These are phyloP conservation scores for Mycosphaerella sp. DNA, from an alignment of 2,329 filamentous ascomycete species.

Conservation along the genomic window DNA sequence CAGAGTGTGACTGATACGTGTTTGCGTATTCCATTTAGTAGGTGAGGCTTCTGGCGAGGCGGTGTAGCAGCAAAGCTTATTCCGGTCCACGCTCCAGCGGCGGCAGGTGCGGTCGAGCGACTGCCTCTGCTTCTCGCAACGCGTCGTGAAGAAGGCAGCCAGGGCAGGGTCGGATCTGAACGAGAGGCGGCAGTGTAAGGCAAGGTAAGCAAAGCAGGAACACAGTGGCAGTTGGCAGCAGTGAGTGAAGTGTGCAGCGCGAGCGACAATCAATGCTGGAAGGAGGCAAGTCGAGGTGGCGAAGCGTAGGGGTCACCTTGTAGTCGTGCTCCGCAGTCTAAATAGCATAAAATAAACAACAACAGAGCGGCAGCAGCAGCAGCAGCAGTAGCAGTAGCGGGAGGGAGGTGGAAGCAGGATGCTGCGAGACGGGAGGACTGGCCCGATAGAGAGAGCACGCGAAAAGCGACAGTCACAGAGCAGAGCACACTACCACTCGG, in stretches of 20 bases:
- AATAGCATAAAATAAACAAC: not conserved
- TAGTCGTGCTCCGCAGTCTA: slow-evolving; percentile 14
- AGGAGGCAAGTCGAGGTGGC: slow-evolving; percentile 22
- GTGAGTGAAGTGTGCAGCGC: not conserved
- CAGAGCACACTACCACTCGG: slow-evolving; percentile 1
- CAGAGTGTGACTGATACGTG: slow-evolving; percentile 22
- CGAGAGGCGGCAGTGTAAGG: slow-evolving; percentile 6
- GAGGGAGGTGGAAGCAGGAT: slow-evolving; percentile 3
- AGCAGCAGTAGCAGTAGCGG: not conserved
- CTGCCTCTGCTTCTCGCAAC: slow-evolving; percentile 20
- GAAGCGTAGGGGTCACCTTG: slow-evolving; percentile 27
- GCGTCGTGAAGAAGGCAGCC: slow-evolving; percentile 8
- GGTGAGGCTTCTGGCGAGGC: slow-evolving; percentile 5
- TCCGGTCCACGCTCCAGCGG: not conserved
- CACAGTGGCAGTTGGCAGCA: not conserved
- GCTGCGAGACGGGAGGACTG: slow-evolving; percentile 1
- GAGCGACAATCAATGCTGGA: slow-evolving; percentile 30
- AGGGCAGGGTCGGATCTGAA: not conserved
- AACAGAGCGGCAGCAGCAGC: not conserved
- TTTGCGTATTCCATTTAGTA: slow-evolving; percentile 29
- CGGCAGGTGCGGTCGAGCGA: not conserved
- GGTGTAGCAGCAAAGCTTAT: slow-evolving; percentile 10
- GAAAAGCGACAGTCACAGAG: not conserved
- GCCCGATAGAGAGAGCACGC: slow-evolving; percentile 3
- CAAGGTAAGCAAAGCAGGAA: slow-evolving; percentile 4